Evolutionary conservation across 2,329 filamentous ascomycete species (phyloP).

Genomic region (Xylariaceae sp.): DNA sequence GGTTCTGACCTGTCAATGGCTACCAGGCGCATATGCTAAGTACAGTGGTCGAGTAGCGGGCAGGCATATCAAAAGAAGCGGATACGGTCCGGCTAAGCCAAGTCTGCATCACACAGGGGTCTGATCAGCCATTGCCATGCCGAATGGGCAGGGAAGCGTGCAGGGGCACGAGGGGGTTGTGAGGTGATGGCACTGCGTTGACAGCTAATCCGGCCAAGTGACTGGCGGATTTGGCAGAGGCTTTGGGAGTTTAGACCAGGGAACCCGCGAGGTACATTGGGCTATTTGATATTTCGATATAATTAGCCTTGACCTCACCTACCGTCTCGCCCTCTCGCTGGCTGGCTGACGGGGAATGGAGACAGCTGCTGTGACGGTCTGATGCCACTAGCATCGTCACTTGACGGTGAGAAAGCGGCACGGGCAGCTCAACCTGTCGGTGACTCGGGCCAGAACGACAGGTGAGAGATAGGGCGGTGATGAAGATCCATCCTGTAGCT

Average conservation of each 20-base stretch:
- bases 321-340: background rate
- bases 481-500: background rate
- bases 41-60: slow-evolving; percentile 33
- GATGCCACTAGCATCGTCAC: slow-evolving; percentile 25
- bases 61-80: slow-evolving; percentile 41
- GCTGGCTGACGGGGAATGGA: background rate
- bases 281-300: slow-evolving; percentile 31
- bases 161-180: slow-evolving; percentile 25
- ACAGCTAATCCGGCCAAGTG: slow-evolving; percentile 26
- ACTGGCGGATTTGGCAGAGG: slow-evolving; percentile 35
- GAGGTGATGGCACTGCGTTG: slow-evolving; percentile 31
- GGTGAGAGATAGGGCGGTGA: slow-evolving; percentile 8
- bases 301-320: slow-evolving; percentile 33
- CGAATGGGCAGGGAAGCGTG: slow-evolving; percentile 34
- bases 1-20: slow-evolving; percentile 44
- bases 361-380: slow-evolving; percentile 8
- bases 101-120: slow-evolving; percentile 38
- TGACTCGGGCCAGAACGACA: background rate
- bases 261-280: slow-evolving; percentile 20
- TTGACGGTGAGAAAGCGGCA: slow-evolving; percentile 22
- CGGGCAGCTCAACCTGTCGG: background rate
- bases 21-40: slow-evolving; percentile 37
- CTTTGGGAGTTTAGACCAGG: slow-evolving; percentile 32
- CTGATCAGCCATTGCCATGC: slow-evolving; percentile 37
- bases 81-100: slow-evolving; percentile 44